Evolutionary conservation across 1,139 yeast genomes (phyloP).

Genomic region (Geotrichum armillariae): DNA sequence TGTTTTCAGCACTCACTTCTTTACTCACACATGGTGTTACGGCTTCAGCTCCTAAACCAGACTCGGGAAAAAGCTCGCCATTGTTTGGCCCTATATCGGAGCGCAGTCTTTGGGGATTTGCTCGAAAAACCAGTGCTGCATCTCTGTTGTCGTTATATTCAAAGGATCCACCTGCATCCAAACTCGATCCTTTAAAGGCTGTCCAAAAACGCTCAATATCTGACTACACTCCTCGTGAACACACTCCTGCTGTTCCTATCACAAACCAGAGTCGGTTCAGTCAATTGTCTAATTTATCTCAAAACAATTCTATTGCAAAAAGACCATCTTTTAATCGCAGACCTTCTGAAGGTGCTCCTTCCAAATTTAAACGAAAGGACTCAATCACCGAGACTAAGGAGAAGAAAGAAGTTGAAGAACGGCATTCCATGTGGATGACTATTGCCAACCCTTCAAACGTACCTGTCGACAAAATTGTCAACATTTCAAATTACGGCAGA

Average conservation of each 20-base stretch:
- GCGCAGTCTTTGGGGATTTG: background rate
- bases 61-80: background rate
- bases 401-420: constrained; percentile 11
- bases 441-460: constrained; percentile 36
- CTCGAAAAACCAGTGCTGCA: background rate
- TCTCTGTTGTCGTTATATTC: background rate
- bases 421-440: constrained; percentile 32
- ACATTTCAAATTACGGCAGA: constrained; percentile 51
- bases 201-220: too few species aligned
- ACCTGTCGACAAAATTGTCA: constrained; percentile 26
- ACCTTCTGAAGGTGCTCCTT: background rate
- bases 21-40: background rate
- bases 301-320: too few species aligned
- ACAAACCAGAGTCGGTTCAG: background rate
- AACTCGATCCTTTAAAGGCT: too few species aligned
- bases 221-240: too few species aligned
- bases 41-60: background rate
- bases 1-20: background rate
- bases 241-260: constrained; percentile 11
- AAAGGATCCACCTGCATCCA: background rate
- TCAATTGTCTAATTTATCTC: too few species aligned
- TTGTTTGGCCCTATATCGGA: background rate
- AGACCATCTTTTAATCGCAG: constrained; percentile 3
- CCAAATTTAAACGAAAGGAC: constrained; percentile 1
- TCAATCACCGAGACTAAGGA: background rate